A percentile compares a stretch with the other conserved stretches of the same genome.
Evolutionary conservation across 805 yeast genomes (phyloP).

Genomic region (Wickerhamomyces bovis): DNA sequence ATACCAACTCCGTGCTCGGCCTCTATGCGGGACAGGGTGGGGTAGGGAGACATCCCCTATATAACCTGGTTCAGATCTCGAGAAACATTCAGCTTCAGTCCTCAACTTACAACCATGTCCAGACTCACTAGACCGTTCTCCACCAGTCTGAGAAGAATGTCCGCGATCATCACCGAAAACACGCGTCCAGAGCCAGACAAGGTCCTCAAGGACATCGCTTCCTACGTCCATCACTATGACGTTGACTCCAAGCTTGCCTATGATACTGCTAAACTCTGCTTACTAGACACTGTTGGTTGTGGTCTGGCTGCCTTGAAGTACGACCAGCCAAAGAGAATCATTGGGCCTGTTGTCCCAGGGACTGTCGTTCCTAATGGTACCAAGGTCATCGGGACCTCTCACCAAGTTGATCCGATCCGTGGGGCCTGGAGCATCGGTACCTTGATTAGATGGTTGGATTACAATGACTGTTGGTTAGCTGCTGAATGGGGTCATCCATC

Average conservation of each 20-base stretch:
- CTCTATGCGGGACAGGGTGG: neutral
- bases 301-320: constrained; percentile 54
- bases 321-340: constrained; percentile 39
- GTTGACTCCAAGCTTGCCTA: constrained; percentile 41
- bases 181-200: constrained; percentile 46
- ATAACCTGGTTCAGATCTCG: neutral
- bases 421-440: constrained; percentile 57
- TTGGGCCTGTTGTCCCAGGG: constrained; percentile 55
- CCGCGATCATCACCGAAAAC: constrained; percentile 35
- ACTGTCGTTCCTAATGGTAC: constrained; percentile 50
- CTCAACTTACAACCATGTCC: neutral
- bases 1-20: neutral
- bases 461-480: constrained; percentile 60
- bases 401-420: constrained; percentile 47
- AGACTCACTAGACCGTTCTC: neutral
- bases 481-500: constrained; percentile 71
- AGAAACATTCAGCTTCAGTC: neutral
- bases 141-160: constrained; percentile 9
- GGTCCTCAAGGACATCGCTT: constrained; percentile 43
- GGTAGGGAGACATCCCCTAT: neutral
- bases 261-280: constrained; percentile 50
- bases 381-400: constrained; percentile 46
- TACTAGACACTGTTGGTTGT: constrained; percentile 54
- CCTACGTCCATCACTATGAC: constrained; percentile 41
- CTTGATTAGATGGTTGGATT: constrained; percentile 54